Base-by-base conservation (phyloP, 139 green algal genomes). In the Astrephomene gubernaculifera region DNA sequence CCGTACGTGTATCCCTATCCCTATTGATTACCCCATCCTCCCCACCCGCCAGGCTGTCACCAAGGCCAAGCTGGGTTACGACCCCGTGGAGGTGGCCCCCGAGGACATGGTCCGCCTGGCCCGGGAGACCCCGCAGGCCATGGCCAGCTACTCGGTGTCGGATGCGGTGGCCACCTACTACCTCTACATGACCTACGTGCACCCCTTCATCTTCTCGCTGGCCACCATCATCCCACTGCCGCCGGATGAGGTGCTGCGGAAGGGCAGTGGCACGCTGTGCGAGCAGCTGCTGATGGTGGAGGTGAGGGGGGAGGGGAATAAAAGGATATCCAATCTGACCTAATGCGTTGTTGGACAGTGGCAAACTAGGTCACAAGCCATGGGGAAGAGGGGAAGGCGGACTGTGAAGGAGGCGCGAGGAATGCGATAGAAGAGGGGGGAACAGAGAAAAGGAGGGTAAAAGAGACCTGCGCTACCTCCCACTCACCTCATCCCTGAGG, bases 171-270 rank as follows among this genome's bases (percentile, higher is more conserved):
- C 95, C 31, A 99, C 97, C 31, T 99, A 98, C 89, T 99, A 99
- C 91, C 94, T 99, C 71, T 99, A 99, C 94, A 98, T 98, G 96
- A 99, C 92, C 60, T 99, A 99, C 94, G 97, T 99, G 81, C 96
- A 99, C 91, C 97, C 96, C 38, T 99, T 99, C 95, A 99, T 99
- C 89, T 99, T 99, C 93, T 98, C 96, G 29, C 94, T 99, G 67
- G 92, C 95, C 78, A 99, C 97, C 87, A 97, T 99, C 92, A 99
- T 99, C 91, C 97, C 97, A 29, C 94, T 99, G 94, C 94, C 96
- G 1, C 97, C 97, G 0, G 97, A 99, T 78, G 97, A 99, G 87
- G 97, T 99, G 70, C 93, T 99, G 71, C 93, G 97, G 73, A 99
- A 99, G 90, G 91, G 97, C 35, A 96, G 89, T 1, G 97, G 97